These are phyloP conservation scores for Leucocoprinus birnbaumii DNA, from an alignment of 768 basidiomycete genomes.

Conservation along the genomic window DNA sequence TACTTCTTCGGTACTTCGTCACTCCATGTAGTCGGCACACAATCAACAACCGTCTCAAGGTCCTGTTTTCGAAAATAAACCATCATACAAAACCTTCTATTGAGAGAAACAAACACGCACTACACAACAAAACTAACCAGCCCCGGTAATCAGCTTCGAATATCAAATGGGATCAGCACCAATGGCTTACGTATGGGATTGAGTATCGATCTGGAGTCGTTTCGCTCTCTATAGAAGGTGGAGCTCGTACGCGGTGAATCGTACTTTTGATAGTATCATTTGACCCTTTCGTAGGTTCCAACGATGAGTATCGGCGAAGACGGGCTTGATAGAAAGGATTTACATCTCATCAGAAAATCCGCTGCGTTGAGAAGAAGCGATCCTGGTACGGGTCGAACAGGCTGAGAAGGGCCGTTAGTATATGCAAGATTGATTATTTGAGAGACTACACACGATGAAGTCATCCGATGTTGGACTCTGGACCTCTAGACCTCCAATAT, in stretches of 20 bases:
- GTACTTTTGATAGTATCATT: slow-evolving; percentile 48
- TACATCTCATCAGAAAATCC: slow-evolving; percentile 49
- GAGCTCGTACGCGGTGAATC: slow-evolving; percentile 49
- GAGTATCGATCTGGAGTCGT: slow-evolving; percentile 54
- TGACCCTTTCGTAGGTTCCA: too few relatives aligned
- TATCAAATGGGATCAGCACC: not conserved
- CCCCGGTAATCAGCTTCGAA: too few relatives aligned
- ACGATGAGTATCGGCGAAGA: not conserved
- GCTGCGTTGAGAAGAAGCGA: slow-evolving; percentile 51
- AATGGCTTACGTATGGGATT: slow-evolving; percentile 51
- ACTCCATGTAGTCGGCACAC: slow-evolving; percentile 50
- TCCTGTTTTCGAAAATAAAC: slow-evolving; percentile 25
- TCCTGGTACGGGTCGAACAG: slow-evolving; percentile 41
- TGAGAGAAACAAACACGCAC: slow-evolving; percentile 19
- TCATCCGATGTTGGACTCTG: slow-evolving; percentile 49
- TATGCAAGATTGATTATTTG: not conserved
- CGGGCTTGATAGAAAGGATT: slow-evolving; percentile 2
- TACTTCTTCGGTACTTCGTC: slow-evolving; percentile 45
- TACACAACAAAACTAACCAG: slow-evolving; percentile 33
- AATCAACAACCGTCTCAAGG: slow-evolving; percentile 40
- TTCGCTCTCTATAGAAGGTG: slow-evolving; percentile 22
- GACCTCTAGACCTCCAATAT: slow-evolving; percentile 59
- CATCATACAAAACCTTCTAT: not conserved
- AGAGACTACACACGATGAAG: slow-evolving; percentile 27
- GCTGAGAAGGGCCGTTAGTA: slow-evolving; percentile 16